phyloP scores from a whole-genome alignment of 164 flowering plant species.

The Dillenia suffruticosa region DNA sequence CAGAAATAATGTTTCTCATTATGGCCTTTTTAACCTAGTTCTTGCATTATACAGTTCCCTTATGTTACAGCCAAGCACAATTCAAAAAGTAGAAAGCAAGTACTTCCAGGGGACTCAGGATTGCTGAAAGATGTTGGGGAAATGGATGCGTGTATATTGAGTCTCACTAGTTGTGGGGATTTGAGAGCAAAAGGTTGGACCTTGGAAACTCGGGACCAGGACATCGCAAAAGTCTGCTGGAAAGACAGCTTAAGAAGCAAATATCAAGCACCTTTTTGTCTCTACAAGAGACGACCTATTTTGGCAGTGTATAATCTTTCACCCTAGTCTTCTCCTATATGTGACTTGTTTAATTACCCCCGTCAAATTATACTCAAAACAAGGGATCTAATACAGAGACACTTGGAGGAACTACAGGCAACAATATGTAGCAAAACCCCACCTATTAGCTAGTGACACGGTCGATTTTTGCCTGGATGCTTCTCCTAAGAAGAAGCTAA shows the following conservation, averaged over 20 bases:
- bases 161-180: conserved; percentile 55
- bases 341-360: neutral
- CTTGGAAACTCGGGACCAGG: conserved; percentile 27
- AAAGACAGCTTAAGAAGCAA: conserved; percentile 24
- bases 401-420: conserved; percentile 23
- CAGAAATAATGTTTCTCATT: neutral
- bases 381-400: conserved; percentile 33
- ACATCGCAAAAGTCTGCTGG: conserved; percentile 67
- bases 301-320: conserved; percentile 31
- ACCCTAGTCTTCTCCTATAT: conserved; percentile 1
- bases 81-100: conserved; percentile 2
- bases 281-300: conserved; percentile 36
- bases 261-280: conserved; percentile 41
- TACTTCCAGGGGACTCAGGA: conserved; percentile 6
- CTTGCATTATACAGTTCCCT: conserved; percentile 43
- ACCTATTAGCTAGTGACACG: conserved; percentile 30
- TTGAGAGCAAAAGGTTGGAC: conserved; percentile 50
- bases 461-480: conserved; percentile 53
- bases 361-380: neutral
- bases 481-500: conserved; percentile 43
- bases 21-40: too few species aligned
- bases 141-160: conserved; percentile 18
- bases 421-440: conserved; percentile 34
- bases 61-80: conserved; percentile 21
- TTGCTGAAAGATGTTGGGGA: conserved; percentile 5